These are phyloP conservation scores for Geotrichum reessii DNA, from an alignment of 1,139 yeast genomes.

Conservation along the genomic window DNA sequence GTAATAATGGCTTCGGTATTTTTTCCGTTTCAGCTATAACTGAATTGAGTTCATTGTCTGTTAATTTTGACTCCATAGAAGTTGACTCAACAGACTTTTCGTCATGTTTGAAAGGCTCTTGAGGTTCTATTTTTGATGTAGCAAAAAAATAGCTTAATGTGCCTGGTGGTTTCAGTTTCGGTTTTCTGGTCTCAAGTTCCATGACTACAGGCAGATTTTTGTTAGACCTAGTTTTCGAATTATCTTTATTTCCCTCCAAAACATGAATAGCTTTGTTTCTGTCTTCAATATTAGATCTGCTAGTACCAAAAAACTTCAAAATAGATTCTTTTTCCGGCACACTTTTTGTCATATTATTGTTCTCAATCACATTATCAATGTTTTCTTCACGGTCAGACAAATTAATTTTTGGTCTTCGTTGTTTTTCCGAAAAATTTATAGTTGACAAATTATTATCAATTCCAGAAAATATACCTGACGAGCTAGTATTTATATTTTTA, in stretches of 20 bases:
- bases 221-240: background rate
- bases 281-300: background rate
- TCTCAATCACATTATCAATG: background rate
- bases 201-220: background rate
- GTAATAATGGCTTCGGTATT: background rate
- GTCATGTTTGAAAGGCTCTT: too few relatives aligned
- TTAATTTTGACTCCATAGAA: background rate
- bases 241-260: background rate
- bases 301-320: background rate
- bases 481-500: background rate
- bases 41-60: background rate
- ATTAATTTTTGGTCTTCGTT: background rate
- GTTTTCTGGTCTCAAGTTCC: background rate
- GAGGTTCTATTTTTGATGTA: background rate
- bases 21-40: background rate
- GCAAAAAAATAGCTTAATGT: background rate
- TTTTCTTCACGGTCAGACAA: background rate
- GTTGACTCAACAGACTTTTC: slow-evolving; percentile 24
- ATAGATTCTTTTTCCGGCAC: background rate
- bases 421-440: background rate
- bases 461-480: background rate
- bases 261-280: background rate
- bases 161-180: background rate
- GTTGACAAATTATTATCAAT: background rate
- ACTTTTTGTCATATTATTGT: background rate